phyloP scores from a whole-genome alignment of 371 early-diverging fungal genomes.

The Mortierella sp. region DNA sequence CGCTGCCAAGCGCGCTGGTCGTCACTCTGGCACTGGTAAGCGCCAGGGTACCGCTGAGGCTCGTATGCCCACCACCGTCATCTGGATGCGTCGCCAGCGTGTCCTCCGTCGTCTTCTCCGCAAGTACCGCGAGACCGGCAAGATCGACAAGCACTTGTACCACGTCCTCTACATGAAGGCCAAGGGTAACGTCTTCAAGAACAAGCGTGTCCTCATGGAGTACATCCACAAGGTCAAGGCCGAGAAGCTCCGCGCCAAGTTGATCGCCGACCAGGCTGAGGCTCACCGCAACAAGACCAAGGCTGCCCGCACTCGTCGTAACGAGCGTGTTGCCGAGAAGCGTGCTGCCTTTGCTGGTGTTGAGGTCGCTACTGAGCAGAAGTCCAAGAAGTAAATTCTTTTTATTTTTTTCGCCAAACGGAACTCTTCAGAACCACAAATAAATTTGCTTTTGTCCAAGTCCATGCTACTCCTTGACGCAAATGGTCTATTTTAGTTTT shows the following conservation, averaged over 20 bases:
- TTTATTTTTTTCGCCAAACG: background rate
- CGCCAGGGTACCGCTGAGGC: constrained; percentile 99
- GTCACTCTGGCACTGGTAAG: constrained; percentile 99
- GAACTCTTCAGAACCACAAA: background rate
- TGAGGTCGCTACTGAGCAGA: constrained; percentile 51
- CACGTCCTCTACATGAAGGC: constrained; percentile 97
- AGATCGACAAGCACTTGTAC: constrained; percentile 99
- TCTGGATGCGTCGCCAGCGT: constrained; percentile 99
- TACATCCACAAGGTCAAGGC: constrained; percentile 99
- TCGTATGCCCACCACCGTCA: constrained; percentile 95
- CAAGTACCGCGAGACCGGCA: constrained; percentile 98
- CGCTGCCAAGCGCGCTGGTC: constrained; percentile 98
- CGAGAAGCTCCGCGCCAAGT: constrained; percentile 96
- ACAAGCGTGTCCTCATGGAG: constrained; percentile 99
- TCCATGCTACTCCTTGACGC: too few species aligned
- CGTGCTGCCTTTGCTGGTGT: constrained; percentile 78
- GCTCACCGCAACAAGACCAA: constrained; percentile 97
- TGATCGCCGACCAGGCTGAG: constrained; percentile 97
- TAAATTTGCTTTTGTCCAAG: constrained; percentile 18
- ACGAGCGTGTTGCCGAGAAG: constrained; percentile 90
- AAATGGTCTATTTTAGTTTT: too few species aligned
- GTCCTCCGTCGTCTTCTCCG: constrained; percentile 97
- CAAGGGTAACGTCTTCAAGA: constrained; percentile 99
- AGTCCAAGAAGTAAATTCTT: constrained; percentile 45
- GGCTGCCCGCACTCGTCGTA: constrained; percentile 96